phyloP scores from a whole-genome alignment of 495 filamentous ascomycete genomes.

The Podospora pseudopauciseta region DNA sequence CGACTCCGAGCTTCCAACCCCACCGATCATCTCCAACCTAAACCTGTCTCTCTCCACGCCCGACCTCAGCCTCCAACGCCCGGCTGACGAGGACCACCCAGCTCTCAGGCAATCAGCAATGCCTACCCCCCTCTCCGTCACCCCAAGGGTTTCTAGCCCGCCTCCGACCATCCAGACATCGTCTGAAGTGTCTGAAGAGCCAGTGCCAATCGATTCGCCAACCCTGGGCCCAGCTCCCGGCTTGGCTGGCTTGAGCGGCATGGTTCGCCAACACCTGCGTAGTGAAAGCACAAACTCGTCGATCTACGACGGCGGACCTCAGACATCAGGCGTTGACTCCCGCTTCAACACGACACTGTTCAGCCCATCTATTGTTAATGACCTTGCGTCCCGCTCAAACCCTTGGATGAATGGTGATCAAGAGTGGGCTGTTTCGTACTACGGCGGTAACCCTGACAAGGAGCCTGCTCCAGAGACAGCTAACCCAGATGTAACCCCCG shows the following conservation, averaged over 20 bases:
- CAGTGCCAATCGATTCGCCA: slow-evolving; percentile 63
- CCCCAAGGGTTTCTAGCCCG: slow-evolving; percentile 25
- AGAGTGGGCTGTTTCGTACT: slow-evolving; percentile 42
- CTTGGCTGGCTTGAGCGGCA: slow-evolving; percentile 64
- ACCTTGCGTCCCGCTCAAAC: slow-evolving; percentile 40
- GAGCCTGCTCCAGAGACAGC: slow-evolving; percentile 18
- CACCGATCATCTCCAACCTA: slow-evolving; percentile 3
- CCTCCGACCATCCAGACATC: slow-evolving; percentile 20
- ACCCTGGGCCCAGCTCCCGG: slow-evolving; percentile 57
- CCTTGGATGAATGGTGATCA: slow-evolving; percentile 53
- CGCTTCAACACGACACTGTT: slow-evolving; percentile 36
- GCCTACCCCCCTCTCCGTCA: slow-evolving; percentile 35
- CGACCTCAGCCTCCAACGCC: slow-evolving; percentile 35
- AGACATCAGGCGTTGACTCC: slow-evolving; percentile 28
- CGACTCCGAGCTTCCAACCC: slow-evolving; percentile 28
- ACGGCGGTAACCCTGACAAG: slow-evolving; percentile 17
- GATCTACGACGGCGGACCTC: slow-evolving; percentile 50
- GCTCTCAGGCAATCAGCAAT: slow-evolving; percentile 41
- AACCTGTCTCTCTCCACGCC: slow-evolving; percentile 15
- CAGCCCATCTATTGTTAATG: slow-evolving; percentile 23
- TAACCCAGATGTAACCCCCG: slow-evolving; percentile 24
- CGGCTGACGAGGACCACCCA: slow-evolving; percentile 44
- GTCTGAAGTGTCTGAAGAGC: slow-evolving; percentile 24
- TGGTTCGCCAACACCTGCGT: slow-evolving; percentile 84
- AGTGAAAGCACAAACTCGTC: slow-evolving; percentile 78